Evolutionary conservation across 768 basidiomycete genomes (phyloP).

Genomic region (Pholiota conissans): DNA sequence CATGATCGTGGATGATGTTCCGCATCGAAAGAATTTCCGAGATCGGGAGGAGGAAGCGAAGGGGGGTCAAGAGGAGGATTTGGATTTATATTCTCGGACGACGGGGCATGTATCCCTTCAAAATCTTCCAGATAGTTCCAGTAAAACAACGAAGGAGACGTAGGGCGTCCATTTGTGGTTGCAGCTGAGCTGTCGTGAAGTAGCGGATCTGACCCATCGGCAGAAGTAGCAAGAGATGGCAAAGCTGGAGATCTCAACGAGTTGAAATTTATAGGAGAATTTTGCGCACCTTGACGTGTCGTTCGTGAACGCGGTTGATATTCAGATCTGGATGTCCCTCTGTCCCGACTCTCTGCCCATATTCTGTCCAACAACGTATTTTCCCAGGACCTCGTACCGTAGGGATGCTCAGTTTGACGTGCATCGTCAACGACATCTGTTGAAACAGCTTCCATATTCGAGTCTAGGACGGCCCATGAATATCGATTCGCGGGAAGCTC

Average conservation of each 20-base stretch:
- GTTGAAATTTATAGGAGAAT: too few species aligned
- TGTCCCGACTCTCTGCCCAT: neutral
- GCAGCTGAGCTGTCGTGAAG: neutral
- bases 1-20: constrained; percentile 11
- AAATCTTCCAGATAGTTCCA: too few species aligned
- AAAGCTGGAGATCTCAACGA: neutral
- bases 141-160: neutral
- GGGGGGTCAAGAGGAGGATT: constrained; percentile 17
- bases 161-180: neutral
- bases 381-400: neutral
- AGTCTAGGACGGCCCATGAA: neutral
- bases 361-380: neutral
- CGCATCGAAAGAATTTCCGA: constrained; percentile 25
- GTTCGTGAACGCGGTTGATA: neutral
- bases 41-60: constrained; percentile 30
- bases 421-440: neutral
- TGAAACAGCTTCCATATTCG: neutral
- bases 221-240: neutral
- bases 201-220: neutral
- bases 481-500: neutral
- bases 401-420: neutral
- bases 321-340: neutral
- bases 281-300: too few species aligned
- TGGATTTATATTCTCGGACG: neutral
- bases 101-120: neutral